Conservation (phyloP, 495 filamentous ascomycete species). For the Aspergillus baeticus region DNA sequence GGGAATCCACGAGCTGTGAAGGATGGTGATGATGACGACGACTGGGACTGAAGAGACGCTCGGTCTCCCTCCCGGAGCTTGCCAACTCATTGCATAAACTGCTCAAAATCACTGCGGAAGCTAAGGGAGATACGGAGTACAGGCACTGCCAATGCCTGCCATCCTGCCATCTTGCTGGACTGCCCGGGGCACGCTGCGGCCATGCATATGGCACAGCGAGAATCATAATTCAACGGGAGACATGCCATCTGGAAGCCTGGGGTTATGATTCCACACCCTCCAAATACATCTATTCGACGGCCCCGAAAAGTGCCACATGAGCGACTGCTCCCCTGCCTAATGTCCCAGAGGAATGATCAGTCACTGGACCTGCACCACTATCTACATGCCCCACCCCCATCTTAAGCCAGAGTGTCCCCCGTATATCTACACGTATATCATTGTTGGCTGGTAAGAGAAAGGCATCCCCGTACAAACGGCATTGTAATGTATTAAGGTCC, state of each 20-base stretch:
- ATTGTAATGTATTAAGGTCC: too few relatives aligned
- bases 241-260: neutral
- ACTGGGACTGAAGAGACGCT: conserved; percentile 59
- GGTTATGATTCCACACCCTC: neutral
- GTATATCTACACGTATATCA: too few relatives aligned
- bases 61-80: too few relatives aligned
- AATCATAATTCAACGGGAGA: too few relatives aligned
- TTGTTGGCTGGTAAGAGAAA: too few relatives aligned
- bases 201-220: neutral
- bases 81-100: too few relatives aligned
- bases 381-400: neutral
- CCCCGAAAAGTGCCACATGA: neutral
- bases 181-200: too few relatives aligned
- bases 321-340: neutral
- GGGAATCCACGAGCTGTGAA: conserved; percentile 21
- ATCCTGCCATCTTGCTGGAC: too few relatives aligned
- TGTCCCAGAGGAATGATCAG: neutral
- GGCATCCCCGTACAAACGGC: too few relatives aligned
- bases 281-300: neutral
- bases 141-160: too few relatives aligned
- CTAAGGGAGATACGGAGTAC: neutral
- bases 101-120: neutral
- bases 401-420: too few relatives aligned
- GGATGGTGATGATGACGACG: conserved; percentile 49
- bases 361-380: neutral